Percentiles rank a stretch among this genome's conserved stretches.
Conservation (phyloP, 192 early-diverging fungal genomes). For the Backusella luteola region DNA sequence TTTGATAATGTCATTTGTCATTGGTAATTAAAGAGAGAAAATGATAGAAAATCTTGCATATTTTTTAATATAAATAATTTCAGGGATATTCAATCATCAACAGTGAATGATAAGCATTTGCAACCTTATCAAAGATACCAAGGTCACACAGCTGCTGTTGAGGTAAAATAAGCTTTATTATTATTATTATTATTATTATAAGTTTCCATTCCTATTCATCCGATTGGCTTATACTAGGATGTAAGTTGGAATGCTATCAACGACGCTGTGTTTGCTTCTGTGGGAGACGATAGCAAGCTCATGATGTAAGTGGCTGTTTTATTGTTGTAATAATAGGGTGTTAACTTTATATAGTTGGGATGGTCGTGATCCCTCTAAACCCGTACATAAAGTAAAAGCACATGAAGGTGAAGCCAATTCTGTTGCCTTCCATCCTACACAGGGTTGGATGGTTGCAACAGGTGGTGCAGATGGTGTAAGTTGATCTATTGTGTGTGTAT, state of each 20-base stretch:
- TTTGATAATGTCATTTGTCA: slow-evolving; percentile 91
- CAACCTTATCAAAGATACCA: slow-evolving; percentile 75
- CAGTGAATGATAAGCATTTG: slow-evolving; percentile 70
- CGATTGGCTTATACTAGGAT: slow-evolving; percentile 54
- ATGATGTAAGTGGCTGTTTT: slow-evolving; percentile 60
- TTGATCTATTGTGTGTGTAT: no score
- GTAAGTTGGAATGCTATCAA: slow-evolving; percentile 90
- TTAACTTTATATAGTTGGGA: slow-evolving; percentile 74
- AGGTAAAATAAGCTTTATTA: slow-evolving; percentile 46
- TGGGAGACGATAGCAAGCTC: slow-evolving; percentile 92
- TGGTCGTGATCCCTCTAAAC: slow-evolving; percentile 69
- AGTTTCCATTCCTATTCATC: not conserved
- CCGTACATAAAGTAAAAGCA: slow-evolving; percentile 76
- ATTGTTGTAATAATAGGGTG: no score
- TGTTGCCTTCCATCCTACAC: slow-evolving; percentile 90
- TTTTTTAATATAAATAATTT: not conserved
- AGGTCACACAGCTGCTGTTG: slow-evolving; percentile 90
- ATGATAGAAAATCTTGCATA: not conserved
- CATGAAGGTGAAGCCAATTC: slow-evolving; percentile 95
- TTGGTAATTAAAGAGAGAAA: slow-evolving; percentile 49
- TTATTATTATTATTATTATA: not conserved
- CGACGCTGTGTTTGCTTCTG: slow-evolving; percentile 90
- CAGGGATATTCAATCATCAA: slow-evolving; percentile 79
- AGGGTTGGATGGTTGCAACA: slow-evolving; percentile 88
- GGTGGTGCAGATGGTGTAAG: slow-evolving; percentile 88